These are phyloP conservation scores for Cardamine resedifolia DNA, from an alignment of 345 rosid species.

Conservation along the genomic window DNA sequence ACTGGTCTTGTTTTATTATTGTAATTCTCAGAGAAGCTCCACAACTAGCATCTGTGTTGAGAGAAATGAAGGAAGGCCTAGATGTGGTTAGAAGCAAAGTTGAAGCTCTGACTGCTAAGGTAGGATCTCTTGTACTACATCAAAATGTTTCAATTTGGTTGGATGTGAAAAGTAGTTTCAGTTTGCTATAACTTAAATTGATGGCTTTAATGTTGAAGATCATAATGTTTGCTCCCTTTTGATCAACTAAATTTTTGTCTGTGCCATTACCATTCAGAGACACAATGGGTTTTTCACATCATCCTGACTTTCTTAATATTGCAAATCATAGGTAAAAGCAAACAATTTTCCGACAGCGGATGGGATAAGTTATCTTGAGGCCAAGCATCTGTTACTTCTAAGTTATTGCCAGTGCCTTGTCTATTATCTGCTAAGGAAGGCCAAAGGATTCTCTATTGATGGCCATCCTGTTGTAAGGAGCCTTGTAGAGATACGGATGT, in stretches of 20 bases:
- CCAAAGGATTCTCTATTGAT: constrained; percentile 73
- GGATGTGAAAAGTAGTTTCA: background rate
- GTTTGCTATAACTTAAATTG: background rate
- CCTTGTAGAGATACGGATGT: constrained; percentile 84
- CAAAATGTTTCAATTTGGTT: background rate
- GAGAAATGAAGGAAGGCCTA: constrained; percentile 77
- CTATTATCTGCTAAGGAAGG: constrained; percentile 76
- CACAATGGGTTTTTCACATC: background rate
- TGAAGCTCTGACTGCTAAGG: constrained; percentile 74
- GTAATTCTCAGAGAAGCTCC: constrained; percentile 72
- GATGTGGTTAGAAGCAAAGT: constrained; percentile 72
- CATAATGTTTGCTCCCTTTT: background rate
- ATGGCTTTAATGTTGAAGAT: background rate
- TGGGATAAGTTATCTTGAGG: constrained; percentile 91
- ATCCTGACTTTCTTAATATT: constrained; percentile 6
- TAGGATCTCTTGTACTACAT: background rate
- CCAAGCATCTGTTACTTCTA: constrained; percentile 77
- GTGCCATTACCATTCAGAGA: background rate
- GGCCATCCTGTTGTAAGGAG: constrained; percentile 75
- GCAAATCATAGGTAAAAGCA: constrained; percentile 63
- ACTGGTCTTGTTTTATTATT: too few relatives aligned
- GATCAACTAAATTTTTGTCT: background rate
- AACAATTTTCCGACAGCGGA: constrained; percentile 63
- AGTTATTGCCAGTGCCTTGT: constrained; percentile 84
- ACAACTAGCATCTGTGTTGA: constrained; percentile 58